A percentile compares a stretch with the other conserved stretches of the same genome.
Conservation (phyloP, 768 basidiomycete genomes). For the Phaeolepiota aurea region DNA sequence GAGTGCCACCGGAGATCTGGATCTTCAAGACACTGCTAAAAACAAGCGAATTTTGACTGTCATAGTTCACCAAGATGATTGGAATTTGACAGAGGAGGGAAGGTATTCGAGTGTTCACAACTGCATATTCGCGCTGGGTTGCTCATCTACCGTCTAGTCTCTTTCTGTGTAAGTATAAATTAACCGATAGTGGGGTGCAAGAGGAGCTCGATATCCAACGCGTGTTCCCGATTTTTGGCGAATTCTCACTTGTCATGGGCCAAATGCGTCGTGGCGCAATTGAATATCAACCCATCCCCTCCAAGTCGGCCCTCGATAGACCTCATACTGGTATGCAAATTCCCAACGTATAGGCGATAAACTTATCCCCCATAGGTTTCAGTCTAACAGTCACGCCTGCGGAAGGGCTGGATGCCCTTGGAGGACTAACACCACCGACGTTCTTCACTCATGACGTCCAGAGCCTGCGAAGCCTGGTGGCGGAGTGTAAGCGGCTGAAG, state of each 20-base stretch:
- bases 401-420: slow-evolving; percentile 20
- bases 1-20: not conserved
- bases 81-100: slow-evolving; percentile 40
- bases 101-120: slow-evolving; percentile 31
- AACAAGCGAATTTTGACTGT: slow-evolving; percentile 35
- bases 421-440: slow-evolving; percentile 22
- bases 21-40: not conserved
- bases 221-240: slow-evolving; percentile 47
- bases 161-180: slow-evolving; percentile 36
- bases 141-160: slow-evolving; percentile 24
- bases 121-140: not conserved
- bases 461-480: slow-evolving; percentile 34
- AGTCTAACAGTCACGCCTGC: slow-evolving; percentile 44
- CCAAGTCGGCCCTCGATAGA: slow-evolving; percentile 20
- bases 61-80: slow-evolving; percentile 36
- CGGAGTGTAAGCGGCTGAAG: slow-evolving; percentile 51
- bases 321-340: slow-evolving; percentile 37
- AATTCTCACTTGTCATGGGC: slow-evolving; percentile 47
- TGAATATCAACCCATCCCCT: slow-evolving; percentile 18
- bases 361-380: slow-evolving; percentile 29
- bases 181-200: slow-evolving; percentile 8
- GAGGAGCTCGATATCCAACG: slow-evolving; percentile 36
- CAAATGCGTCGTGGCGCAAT: slow-evolving; percentile 36
- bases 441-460: slow-evolving; percentile 42
- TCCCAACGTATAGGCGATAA: not conserved